Percentiles rank a stretch among this genome's conserved stretches.
Evolutionary conservation across 768 basidiomycete species (phyloP).

Genomic region (Kondoa subrosea): DNA sequence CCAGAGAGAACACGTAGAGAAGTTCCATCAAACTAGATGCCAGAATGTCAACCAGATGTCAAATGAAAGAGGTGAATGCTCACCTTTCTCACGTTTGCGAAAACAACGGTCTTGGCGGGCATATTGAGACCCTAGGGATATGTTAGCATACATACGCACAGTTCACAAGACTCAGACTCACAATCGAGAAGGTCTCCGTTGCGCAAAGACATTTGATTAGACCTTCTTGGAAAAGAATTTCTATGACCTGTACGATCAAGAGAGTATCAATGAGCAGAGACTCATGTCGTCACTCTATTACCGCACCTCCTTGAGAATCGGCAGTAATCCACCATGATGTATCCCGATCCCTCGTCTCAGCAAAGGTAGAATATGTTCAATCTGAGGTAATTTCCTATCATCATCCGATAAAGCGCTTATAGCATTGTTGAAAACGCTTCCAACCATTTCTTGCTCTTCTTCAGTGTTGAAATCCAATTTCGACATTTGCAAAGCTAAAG

Average conservation of each 20-base stretch:
- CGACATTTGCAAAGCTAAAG: slow-evolving; percentile 72
- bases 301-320: slow-evolving; percentile 68
- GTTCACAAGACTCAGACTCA: background rate
- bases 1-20: slow-evolving; percentile 78
- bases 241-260: slow-evolving; percentile 46
- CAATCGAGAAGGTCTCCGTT: slow-evolving; percentile 95
- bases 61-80: background rate
- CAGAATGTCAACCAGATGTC: too few relatives aligned
- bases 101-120: slow-evolving; percentile 99
- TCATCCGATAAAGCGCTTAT: slow-evolving; percentile 71
- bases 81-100: slow-evolving; percentile 70
- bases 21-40: slow-evolving; percentile 68
- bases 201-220: slow-evolving; percentile 96
- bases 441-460: slow-evolving; percentile 74
- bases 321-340: slow-evolving; percentile 92
- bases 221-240: slow-evolving; percentile 95
- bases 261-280: background rate
- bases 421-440: slow-evolving; percentile 83
- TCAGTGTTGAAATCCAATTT: slow-evolving; percentile 88
- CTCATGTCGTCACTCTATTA: too few relatives aligned
- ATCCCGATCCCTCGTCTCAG: slow-evolving; percentile 91
- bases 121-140: slow-evolving; percentile 55
- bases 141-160: background rate
- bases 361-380: slow-evolving; percentile 75
- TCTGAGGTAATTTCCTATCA: slow-evolving; percentile 81